Base-by-base conservation (phyloP, 2,329 filamentous ascomycete genomes). In the Colletotrichum plurivorum region DNA sequence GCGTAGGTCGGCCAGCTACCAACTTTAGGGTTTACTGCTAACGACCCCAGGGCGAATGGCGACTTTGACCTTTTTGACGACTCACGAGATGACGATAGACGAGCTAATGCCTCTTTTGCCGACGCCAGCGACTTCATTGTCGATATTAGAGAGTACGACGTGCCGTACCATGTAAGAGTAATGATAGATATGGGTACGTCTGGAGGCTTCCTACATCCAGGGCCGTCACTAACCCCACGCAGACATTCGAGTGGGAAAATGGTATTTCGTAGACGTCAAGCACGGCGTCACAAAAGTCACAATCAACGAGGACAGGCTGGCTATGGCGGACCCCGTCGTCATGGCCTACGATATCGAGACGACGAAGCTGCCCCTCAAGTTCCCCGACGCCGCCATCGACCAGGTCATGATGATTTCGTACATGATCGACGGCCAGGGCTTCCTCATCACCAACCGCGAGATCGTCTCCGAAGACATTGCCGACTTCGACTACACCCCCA, bases 351-450 rank as follows among this genome's bases (percentile, higher is more conserved):
- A 99, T 90, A 99, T 99, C 76, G 96, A 99, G 82, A 99, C 96
- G 2, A 95, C 94, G 5, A 99, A 99, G 78, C 85, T 96, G 16
- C 96, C 97, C 2, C 85, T 99, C 63, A 99, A 99, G 80, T 99
- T 99, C 75, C 97, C 96, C 27, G 97, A 99, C 78, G 92, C 96
- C 2, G 89, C 94, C 4, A 92, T 97, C 71, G 96, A 99, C 82
- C 95, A 97, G 79, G 92, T 99, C 77, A 99, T 99, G 95, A 99
- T 99, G 96, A 95, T 99, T 79, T 99, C 97, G 39, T 99, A 99
- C 84, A 99, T 99, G 97, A 98, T 99, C 75, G 96, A 99, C 75
- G 97, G 96, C 0, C 95, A 97, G 81, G 96, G 96, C 5, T 99
- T 98, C 75, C 85, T 99, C 43, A 98, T 99, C 80, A 99, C 96